These are phyloP conservation scores for Lasiosphaeris hirsuta DNA, from an alignment of 495 filamentous ascomycete genomes.

Conservation along the genomic window DNA sequence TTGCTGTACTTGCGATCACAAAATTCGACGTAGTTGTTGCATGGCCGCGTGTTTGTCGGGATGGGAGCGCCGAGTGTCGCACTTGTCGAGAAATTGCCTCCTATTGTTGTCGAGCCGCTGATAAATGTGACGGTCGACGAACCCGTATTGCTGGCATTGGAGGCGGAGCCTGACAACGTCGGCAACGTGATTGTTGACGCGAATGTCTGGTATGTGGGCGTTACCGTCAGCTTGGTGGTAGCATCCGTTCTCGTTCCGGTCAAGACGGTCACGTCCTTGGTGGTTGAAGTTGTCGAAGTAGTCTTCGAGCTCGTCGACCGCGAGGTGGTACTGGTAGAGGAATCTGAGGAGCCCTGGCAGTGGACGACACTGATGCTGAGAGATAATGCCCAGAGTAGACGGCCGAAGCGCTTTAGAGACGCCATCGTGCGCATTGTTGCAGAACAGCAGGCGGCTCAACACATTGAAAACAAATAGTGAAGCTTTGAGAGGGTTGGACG, in stretches of 20 bases:
- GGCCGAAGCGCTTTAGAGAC: constrained; percentile 10
- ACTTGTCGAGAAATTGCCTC: constrained; percentile 33
- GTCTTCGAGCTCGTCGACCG: constrained; percentile 8
- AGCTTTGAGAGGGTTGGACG: no score
- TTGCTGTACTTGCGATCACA: constrained; percentile 81
- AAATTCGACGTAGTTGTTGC: constrained; percentile 84
- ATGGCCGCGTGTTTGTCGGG: constrained; percentile 67
- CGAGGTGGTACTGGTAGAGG: no score
- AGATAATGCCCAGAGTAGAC: constrained; percentile 15
- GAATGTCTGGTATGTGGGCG: constrained; percentile 37
- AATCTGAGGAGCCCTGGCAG: not conserved
- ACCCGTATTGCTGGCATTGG: constrained; percentile 43
- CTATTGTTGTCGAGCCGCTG: constrained; percentile 38
- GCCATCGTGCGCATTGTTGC: constrained; percentile 14
- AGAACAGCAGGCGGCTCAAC: not conserved
- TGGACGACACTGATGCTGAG: constrained; percentile 7
- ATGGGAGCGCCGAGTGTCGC: constrained; percentile 40
- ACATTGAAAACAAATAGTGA: constrained; percentile 1
- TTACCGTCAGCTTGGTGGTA: constrained; percentile 23
- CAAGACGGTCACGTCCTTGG: constrained; percentile 33
- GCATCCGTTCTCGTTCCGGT: constrained; percentile 35
- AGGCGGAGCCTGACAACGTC: constrained; percentile 21
- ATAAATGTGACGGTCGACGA: constrained; percentile 38
- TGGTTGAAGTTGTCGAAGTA: constrained; percentile 5
- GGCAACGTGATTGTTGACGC: constrained; percentile 35